These are phyloP conservation scores for Spongiforma sp. DNA, from an alignment of 1,284 basidiomycete species.

Conservation along the genomic window DNA sequence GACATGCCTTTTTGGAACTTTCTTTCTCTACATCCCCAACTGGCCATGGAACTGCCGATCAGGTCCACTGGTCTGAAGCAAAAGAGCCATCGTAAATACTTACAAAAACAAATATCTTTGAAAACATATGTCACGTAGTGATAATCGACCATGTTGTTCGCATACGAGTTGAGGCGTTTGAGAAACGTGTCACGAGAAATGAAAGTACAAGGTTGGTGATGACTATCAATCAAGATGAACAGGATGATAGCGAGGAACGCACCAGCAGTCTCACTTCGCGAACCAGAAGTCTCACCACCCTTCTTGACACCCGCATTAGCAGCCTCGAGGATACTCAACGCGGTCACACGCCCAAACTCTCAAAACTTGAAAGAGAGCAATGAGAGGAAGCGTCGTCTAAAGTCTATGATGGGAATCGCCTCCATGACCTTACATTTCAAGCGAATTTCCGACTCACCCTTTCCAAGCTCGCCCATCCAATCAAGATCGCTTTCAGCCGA, in stretches of 20 bases:
- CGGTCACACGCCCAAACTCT: conserved; percentile 88
- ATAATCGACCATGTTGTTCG: conserved; percentile 96
- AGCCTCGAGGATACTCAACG: conserved; percentile 90
- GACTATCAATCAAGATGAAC: conserved; percentile 41
- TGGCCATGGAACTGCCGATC: too few relatives aligned
- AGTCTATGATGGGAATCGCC: conserved; percentile 64
- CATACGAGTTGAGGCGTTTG: conserved; percentile 95
- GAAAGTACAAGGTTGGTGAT: conserved; percentile 73
- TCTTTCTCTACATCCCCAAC: too few relatives aligned
- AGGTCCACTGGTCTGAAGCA: too few relatives aligned
- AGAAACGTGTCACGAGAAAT: conserved; percentile 87
- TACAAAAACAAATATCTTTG: too few relatives aligned
- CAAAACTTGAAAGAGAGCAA: conserved; percentile 95
- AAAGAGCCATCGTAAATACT: too few relatives aligned
- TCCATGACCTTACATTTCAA: neutral
- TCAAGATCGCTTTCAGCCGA: conserved; percentile 65
- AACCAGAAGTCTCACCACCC: conserved; percentile 38
- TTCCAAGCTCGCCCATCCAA: conserved; percentile 92
- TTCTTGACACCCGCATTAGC: conserved; percentile 71
- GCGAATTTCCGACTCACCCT: conserved; percentile 60
- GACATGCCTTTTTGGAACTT: too few relatives aligned
- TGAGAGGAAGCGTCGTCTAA: conserved; percentile 89
- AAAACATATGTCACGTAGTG: too few relatives aligned
- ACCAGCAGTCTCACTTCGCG: conserved; percentile 41
- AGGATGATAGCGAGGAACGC: neutral